Evolutionary conservation across 2,329 filamentous ascomycete species (phyloP).

Genomic region (Orbilia blumenaviensis): DNA sequence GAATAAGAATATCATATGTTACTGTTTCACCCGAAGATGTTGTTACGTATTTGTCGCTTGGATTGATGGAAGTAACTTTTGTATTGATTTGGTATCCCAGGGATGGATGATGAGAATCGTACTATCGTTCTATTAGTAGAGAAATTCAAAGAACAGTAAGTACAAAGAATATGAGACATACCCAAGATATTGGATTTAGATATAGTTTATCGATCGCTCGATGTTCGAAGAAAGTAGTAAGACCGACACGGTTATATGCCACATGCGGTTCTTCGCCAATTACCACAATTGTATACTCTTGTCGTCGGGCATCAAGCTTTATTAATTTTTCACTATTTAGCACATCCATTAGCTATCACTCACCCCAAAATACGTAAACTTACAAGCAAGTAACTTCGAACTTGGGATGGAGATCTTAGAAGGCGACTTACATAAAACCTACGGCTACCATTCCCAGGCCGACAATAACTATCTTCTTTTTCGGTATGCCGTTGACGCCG

Average conservation of each 20-base stretch:
- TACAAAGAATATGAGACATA: slow-evolving; percentile 60
- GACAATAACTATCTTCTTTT: slow-evolving; percentile 34
- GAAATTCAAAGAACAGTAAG: background rate
- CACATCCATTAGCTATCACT: slow-evolving; percentile 23
- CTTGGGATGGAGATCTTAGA: background rate
- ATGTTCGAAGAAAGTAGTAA: slow-evolving; percentile 89
- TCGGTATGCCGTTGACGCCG: background rate
- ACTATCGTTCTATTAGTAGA: slow-evolving; percentile 50
- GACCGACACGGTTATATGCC: slow-evolving; percentile 88
- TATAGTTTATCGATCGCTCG: slow-evolving; percentile 86
- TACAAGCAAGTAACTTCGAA: too few species aligned
- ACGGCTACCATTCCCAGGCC: slow-evolving; percentile 77
- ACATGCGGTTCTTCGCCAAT: slow-evolving; percentile 88
- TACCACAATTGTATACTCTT: slow-evolving; percentile 82
- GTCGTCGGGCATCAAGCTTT: slow-evolving; percentile 78
- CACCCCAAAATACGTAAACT: too few species aligned
- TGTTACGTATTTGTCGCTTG: slow-evolving; percentile 71
- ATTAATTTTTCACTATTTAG: slow-evolving; percentile 79
- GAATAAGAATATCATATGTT: slow-evolving; percentile 79
- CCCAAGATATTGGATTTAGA: slow-evolving; percentile 84
- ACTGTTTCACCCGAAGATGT: slow-evolving; percentile 76
- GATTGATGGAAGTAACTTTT: slow-evolving; percentile 73
- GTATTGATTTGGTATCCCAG: slow-evolving; percentile 81
- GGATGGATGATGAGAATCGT: slow-evolving; percentile 60
- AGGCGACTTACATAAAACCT: slow-evolving; percentile 78